phyloP scores from a whole-genome alignment of 768 basidiomycete species.

The Pluteus cervinus region DNA sequence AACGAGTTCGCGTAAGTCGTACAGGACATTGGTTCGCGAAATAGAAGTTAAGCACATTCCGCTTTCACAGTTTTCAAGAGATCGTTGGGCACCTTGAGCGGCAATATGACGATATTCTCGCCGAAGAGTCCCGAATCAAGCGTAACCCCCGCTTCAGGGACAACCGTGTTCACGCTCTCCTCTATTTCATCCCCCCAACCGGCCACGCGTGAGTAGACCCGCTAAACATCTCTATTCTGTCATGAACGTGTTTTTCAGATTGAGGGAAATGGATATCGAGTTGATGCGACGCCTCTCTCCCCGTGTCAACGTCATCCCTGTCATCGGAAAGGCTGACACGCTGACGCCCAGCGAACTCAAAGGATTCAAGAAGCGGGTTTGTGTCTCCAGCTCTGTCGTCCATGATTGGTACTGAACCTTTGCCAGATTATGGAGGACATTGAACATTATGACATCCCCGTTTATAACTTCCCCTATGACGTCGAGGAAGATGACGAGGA shows the following conservation, averaged over 20 bases:
- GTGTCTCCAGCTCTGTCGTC: conserved; percentile 15
- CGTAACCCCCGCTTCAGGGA: conserved; percentile 99
- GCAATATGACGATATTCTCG: conserved; percentile 98
- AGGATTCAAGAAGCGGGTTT: conserved; percentile 91
- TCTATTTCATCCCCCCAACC: conserved; percentile 99
- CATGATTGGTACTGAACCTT: conserved; percentile 4
- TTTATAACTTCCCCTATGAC: conserved; percentile 99
- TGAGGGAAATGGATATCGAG: conserved; percentile 98
- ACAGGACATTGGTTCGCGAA: conserved; percentile 2
- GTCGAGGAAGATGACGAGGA: conserved; percentile 99
- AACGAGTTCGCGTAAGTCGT: conserved; percentile 90
- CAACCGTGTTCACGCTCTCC: conserved; percentile 91
- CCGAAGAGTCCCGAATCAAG: conserved; percentile 98
- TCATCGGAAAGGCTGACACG: conserved; percentile 94
- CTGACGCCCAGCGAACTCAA: conserved; percentile 89
- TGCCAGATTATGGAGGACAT: conserved; percentile 98
- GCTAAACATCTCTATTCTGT: conserved; percentile 1
- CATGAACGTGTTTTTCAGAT: conserved; percentile 29
- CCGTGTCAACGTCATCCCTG: conserved; percentile 98
- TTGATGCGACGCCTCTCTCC: conserved; percentile 97
- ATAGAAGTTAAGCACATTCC: conserved; percentile 3
- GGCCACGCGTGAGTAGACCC: conserved; percentile 76
- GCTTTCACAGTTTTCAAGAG: conserved; percentile 81
- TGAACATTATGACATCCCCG: conserved; percentile 95
- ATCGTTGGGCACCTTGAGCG: conserved; percentile 96